These are phyloP conservation scores for Gelatoporia subvermispora DNA, from an alignment of 768 basidiomycete genomes.

Conservation along the genomic window DNA sequence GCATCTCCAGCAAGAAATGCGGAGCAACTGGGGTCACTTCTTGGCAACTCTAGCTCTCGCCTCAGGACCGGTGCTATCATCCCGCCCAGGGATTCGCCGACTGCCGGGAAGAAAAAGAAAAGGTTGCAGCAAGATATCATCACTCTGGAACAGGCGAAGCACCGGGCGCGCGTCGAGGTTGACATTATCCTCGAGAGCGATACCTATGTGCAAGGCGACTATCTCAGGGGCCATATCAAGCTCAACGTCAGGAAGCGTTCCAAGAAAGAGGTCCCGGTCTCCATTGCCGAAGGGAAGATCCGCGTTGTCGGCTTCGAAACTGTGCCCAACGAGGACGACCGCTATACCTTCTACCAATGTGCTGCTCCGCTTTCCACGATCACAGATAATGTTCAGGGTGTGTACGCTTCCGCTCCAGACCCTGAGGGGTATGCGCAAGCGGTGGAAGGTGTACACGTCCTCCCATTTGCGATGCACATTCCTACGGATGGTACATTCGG, in stretches of 20 bases:
- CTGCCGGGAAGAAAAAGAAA: background rate
- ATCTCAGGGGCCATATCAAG: slow-evolving; percentile 64
- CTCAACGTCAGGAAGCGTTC: slow-evolving; percentile 54
- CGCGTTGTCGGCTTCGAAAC: slow-evolving; percentile 84
- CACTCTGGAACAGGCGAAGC: slow-evolving; percentile 65
- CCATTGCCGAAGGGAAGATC: slow-evolving; percentile 71
- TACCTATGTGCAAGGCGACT: slow-evolving; percentile 74
- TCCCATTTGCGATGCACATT: slow-evolving; percentile 72
- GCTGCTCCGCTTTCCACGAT: slow-evolving; percentile 49
- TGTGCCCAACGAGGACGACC: slow-evolving; percentile 46
- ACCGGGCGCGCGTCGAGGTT: slow-evolving; percentile 72
- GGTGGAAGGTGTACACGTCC: slow-evolving; percentile 57
- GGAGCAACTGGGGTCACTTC: slow-evolving; percentile 54
- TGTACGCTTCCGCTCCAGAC: slow-evolving; percentile 45
- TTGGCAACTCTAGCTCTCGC: slow-evolving; percentile 56
- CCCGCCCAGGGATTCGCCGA: background rate
- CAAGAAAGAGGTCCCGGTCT: slow-evolving; percentile 53
- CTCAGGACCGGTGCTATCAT: slow-evolving; percentile 44
- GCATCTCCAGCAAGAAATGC: slow-evolving; percentile 44
- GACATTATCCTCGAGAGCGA: slow-evolving; percentile 77
- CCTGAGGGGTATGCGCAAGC: slow-evolving; percentile 60
- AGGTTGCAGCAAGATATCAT: slow-evolving; percentile 25
- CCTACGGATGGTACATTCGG: slow-evolving; percentile 51
- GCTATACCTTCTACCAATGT: slow-evolving; percentile 81
- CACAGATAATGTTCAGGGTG: slow-evolving; percentile 37